Evolutionary conservation across 495 filamentous ascomycete genomes (phyloP), one percentile per base, ranked within the genome.

Genomic region (Trichoderma asperelloides): DNA sequence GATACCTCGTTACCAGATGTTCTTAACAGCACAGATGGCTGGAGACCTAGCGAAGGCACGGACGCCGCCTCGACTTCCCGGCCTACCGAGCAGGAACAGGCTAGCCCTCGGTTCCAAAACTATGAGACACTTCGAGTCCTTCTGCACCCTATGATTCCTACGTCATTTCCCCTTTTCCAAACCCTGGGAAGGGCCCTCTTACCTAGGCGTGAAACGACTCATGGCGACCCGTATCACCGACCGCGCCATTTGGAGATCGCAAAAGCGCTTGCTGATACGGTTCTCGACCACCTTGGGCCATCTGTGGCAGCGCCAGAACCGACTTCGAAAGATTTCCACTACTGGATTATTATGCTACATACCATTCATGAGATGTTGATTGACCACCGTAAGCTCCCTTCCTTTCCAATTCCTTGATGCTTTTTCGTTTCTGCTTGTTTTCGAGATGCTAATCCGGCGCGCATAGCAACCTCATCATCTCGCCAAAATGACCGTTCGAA

Each of bases 311-410:
- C 70, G 8, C 67, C 70, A 21, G 66, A 71, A 40, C 69, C 72
- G 18, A 49, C 70, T 55, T 67, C 76, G n/a, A 81, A 74, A 30
- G 81, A 84, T 65, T 89, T 92, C 71, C 85, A 87, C 2, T 94
- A 95, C 73, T 91, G 89, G 81, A 89, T 91, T 65, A 85, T 92
- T 37, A 89, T 92, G 72, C 77, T 96, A 16, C 87, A 88, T 62
- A 87, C 89, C 0, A 78, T 96, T 47, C 88, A 88, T 40, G 89
- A 92, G 68, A 81, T 96, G 72, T 78, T 96, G 62, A 85, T 93
- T 68, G 93, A 96, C 9, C 62, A 37, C 21, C 28, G 7, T 65
- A 23, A 11, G 25, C 62, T 68, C 57, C 12, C 28, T 37, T 49
- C 68, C 23, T 47, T 30, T 67, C 21, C 21, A 63, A 33, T 62